Percentiles rank a stretch among this genome's conserved stretches.
These are phyloP conservation scores for Colletotrichum coccodes DNA, from an alignment of 2,329 filamentous ascomycete genomes.

Conservation along the genomic window DNA sequence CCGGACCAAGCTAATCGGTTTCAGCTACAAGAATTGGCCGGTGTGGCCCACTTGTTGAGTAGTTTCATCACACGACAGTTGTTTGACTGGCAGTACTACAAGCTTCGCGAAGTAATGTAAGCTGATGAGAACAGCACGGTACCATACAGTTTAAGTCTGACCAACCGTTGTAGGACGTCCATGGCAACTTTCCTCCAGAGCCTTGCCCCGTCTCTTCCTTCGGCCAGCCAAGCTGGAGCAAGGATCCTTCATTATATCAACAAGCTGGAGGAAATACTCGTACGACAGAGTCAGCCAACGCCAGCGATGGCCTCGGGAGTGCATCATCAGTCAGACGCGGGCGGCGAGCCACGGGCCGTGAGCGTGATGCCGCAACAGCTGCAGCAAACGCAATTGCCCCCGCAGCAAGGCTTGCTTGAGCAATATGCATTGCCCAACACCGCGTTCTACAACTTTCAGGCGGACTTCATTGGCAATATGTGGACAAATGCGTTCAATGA, in stretches of 20 bases:
- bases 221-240: slow-evolving; percentile 27
- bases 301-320: neutral
- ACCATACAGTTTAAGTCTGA: neutral
- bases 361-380: slow-evolving; percentile 2
- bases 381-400: neutral
- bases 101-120: slow-evolving; percentile 31
- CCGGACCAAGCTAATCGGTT: neutral
- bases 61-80: slow-evolving; percentile 34
- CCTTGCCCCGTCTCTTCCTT: slow-evolving; percentile 26
- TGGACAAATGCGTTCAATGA: slow-evolving; percentile 26
- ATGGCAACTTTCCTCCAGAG: slow-evolving; percentile 34
- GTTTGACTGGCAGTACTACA: slow-evolving; percentile 23
- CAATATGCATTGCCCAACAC: slow-evolving; percentile 16
- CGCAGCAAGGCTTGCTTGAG: neutral
- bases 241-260: slow-evolving; percentile 30
- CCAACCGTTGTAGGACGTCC: neutral
- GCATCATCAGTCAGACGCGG: neutral
- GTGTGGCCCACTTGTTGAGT: slow-evolving; percentile 32
- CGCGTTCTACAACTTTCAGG: slow-evolving; percentile 18
- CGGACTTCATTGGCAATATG: slow-evolving; percentile 19
- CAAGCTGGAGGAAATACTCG: slow-evolving; percentile 30
- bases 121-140: neutral
- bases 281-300: neutral
- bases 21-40: slow-evolving; percentile 34
- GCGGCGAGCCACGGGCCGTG: neutral